Evolutionary conservation across 2,329 filamentous ascomycete species (phyloP), one percentile per base, ranked within the genome.

Genomic region (Ophiostoma australiae): DNA sequence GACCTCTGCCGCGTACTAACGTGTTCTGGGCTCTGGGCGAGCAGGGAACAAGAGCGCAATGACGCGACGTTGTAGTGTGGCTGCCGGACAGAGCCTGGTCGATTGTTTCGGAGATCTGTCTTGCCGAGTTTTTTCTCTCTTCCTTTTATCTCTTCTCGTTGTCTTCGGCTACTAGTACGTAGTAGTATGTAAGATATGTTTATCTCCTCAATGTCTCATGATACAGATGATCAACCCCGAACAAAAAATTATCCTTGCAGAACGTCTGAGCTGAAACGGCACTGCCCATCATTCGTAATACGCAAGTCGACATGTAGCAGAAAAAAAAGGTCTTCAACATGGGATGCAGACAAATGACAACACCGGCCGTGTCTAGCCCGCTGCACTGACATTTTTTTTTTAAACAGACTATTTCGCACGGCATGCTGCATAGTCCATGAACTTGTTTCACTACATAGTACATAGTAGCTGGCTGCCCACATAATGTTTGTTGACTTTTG

Each of bases 31-130:
- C 58, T 13, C 23, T 58, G 63, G 20, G 20, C 33, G 8, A 15
- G 33, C 63, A 66, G 35, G 35, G 61, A 69, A 55, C 23, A 23
- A 69, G 20, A n/a, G 44, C n/a, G 35, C 67, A 41, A 63, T 72
- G 70, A 72, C 70, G 68, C 70, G 70, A 72, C 68, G 68, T 69
- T 68, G 68, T 63, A 69, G 44, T 61, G 68, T 66, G 37, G 37
- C 67, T 48, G 61, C n/a, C 52, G 31, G n/a, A 48, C 20, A 23
- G 7, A 44, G 7, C 55, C 66, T 63, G 35, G 70, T 35, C 37
- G 58, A 33, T 66, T 23, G 67, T 71, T 69, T 71, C 70, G 61
- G 35, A 61, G 70, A 69, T 67, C 68, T 65, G n/a, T 23, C 61
- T 66, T 48, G 15, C 17, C 13, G 23, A 58, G 23, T 58, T 55